Evolutionary conservation across 345 rosid species (phyloP), one percentile per base, ranked within the genome.

Genomic region (Passiflora organensis): DNA sequence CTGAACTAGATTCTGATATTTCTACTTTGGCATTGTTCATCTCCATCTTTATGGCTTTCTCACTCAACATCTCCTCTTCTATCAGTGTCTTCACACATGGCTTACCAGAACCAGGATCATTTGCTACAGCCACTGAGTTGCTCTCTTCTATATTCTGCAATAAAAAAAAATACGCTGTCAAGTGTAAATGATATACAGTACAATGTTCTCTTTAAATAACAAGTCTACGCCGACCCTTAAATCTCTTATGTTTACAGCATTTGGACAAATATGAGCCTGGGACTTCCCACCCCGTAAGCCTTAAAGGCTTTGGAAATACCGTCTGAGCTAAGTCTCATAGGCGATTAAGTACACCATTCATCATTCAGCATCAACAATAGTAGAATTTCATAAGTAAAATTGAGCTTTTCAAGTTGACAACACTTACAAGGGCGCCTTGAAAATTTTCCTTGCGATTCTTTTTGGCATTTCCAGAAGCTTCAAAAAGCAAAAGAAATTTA

Each of bases 31-130:
- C 63, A 67, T 59, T 67, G 15, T 49, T 68, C 49, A 34, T 68
- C 66, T 82, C 79, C 48, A 63, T 69, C 69, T 71, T 76, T 14
- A 50, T 13, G 44, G 43, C 72, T 53, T 71, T 70, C 68, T 83
- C 87, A 16, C 53, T 56, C 36, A 76, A 70, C 82, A 89, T 83
- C 71, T 89, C 99, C 70, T 89, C 88, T 63, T 91, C 99, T 18
- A 94, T 86, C 63, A 89, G 99, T 64, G 72, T 82, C 82, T 89
- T 89, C 69, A 94, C 88, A 65, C 95, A 87, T 56, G 93, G 86
- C 71, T 68, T 56, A 45, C 43, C 13, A 21, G 49, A 28, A 28
- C 34, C 34, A 28, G 34, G 8, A 28, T 28, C 48, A 54, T 56
- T 62, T 43, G 50, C 28, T 16, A 49, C 49, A 14, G 20, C 47